phyloP scores from a whole-genome alignment of 179 eudicot species.

The Beta lomatogona region DNA sequence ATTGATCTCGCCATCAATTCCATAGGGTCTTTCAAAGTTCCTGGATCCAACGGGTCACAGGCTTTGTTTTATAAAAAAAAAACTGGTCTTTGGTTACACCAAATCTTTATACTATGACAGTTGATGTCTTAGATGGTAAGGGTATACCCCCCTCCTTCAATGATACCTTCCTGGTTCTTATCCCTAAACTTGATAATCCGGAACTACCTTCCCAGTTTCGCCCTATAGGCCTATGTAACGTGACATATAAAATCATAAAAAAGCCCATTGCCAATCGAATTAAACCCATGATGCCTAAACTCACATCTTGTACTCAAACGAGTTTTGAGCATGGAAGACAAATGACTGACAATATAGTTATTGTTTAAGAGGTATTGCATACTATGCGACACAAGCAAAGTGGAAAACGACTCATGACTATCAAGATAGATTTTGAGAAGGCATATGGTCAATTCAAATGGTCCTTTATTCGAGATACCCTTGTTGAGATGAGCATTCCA shows the following conservation, averaged over 20 bases:
- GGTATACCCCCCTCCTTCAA: not conserved
- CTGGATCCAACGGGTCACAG: not conserved
- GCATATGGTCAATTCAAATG: not conserved
- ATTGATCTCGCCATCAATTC: not conserved
- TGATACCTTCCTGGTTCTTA: not conserved
- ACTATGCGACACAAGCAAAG: too few species aligned
- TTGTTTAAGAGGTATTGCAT: not conserved
- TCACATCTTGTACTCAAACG: not conserved
- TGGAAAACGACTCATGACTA: too few species aligned
- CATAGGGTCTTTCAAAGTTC: not conserved
- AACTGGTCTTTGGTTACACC: not conserved
- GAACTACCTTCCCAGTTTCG: not conserved
- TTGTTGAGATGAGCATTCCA: not conserved
- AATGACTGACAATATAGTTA: not conserved
- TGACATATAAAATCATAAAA: not conserved
- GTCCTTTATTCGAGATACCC: not conserved
- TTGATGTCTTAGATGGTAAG: not conserved
- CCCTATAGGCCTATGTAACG: not conserved
- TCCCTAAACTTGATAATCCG: not conserved
- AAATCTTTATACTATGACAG: not conserved
- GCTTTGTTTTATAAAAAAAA: not conserved
- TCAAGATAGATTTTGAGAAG: not conserved
- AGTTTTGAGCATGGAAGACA: not conserved
- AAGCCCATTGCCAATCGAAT: not conserved
- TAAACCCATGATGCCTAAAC: not conserved